These are phyloP conservation scores for Pythium chondricola DNA, from an alignment of 352 stramenopile genomes.

Conservation along the genomic window DNA sequence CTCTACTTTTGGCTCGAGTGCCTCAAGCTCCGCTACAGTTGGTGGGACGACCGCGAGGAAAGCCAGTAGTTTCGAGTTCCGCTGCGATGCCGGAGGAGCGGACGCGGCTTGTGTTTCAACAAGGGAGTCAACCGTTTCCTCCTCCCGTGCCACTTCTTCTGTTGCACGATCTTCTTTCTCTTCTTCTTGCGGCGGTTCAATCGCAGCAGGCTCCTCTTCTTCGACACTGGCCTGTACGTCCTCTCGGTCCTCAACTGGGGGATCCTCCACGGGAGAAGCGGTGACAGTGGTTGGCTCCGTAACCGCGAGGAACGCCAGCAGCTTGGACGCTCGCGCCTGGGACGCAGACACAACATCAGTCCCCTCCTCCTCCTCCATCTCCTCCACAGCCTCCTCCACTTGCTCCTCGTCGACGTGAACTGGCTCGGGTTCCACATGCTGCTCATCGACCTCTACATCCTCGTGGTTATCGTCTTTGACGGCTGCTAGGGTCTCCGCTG, in stretches of 20 bases:
- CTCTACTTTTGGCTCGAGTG: background rate
- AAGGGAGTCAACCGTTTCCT: conserved; percentile 17
- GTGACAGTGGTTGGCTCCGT: conserved; percentile 2
- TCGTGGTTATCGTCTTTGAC: conserved; percentile 12
- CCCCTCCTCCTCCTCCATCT: conserved; percentile 9
- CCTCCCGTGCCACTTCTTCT: conserved; percentile 10
- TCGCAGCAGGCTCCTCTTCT: conserved; percentile 18
- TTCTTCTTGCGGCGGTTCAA: background rate
- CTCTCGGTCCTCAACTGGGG: background rate
- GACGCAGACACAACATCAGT: background rate
- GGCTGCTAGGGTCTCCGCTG: background rate
- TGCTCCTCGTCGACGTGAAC: conserved; percentile 18
- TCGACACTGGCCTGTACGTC: conserved; percentile 3
- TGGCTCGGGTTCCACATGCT: conserved; percentile 6
- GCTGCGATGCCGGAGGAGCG: background rate
- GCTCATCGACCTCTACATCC: conserved; percentile 8
- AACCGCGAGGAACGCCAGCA: conserved; percentile 11
- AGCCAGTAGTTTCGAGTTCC: conserved; percentile 41
- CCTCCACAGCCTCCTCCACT: conserved; percentile 3
- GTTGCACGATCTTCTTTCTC: too few relatives aligned
- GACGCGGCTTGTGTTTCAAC: background rate
- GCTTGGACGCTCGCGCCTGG: background rate
- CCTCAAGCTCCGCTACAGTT: background rate
- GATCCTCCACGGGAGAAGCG: background rate
- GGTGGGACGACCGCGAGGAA: conserved; percentile 27